Evolutionary conservation across 345 rosid species (phyloP).

Genomic region (Eucalyptus marginata): DNA sequence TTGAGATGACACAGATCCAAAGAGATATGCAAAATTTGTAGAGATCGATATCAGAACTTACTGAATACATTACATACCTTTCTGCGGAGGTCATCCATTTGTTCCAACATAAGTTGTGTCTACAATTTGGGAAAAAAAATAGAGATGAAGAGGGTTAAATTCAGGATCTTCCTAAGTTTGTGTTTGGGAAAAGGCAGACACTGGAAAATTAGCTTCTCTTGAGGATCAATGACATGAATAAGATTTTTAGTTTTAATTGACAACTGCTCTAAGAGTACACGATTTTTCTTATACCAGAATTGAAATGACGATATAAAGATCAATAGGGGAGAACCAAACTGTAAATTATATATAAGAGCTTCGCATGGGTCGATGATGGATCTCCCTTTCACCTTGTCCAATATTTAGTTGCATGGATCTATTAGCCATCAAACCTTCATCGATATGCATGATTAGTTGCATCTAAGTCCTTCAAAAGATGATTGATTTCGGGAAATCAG

Average conservation of each 20-base stretch:
- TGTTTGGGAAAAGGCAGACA: background rate
- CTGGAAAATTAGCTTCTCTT: background rate
- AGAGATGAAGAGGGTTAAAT: background rate
- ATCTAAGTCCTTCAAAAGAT: background rate
- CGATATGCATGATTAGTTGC: background rate
- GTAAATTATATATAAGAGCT: background rate
- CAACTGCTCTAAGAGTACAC: background rate
- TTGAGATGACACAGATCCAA: background rate
- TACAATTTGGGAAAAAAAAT: background rate
- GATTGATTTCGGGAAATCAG: background rate
- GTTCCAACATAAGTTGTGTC: constrained; percentile 73
- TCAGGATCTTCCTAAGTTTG: background rate
- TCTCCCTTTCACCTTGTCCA: background rate
- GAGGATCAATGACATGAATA: background rate
- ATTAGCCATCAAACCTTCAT: background rate
- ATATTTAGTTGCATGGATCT: background rate
- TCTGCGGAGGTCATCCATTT: constrained; percentile 78
- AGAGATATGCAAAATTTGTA: background rate
- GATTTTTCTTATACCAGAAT: background rate
- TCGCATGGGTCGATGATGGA: background rate
- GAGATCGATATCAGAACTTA: background rate
- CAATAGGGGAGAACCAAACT: background rate
- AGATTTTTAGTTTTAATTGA: background rate
- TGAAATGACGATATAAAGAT: background rate
- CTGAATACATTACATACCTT: constrained; percentile 23